phyloP scores from a whole-genome alignment of 768 basidiomycete species.

The Pulveroboletus sp. region DNA sequence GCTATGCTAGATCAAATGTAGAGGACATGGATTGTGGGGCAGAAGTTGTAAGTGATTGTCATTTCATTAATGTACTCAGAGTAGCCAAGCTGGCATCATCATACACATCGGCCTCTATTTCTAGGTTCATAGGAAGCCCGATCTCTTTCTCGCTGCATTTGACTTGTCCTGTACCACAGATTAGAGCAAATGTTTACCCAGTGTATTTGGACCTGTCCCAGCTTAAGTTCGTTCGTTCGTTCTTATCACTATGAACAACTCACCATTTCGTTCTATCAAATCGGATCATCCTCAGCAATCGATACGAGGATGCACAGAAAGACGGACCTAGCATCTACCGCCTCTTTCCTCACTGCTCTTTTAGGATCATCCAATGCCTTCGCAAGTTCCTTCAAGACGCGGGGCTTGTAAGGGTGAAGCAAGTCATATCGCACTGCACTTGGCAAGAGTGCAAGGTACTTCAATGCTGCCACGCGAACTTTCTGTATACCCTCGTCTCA shows the following conservation, averaged over 20 bases:
- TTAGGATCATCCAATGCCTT: conserved; percentile 88
- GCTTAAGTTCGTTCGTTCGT: background rate
- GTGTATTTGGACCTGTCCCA: conserved; percentile 28
- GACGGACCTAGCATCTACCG: conserved; percentile 72
- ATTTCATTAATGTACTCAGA: too few species aligned
- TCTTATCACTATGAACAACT: background rate
- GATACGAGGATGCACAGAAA: background rate
- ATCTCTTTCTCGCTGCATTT: too few species aligned
- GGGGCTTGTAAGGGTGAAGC: conserved; percentile 75
- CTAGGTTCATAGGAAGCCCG: background rate
- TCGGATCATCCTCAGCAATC: conserved; percentile 3
- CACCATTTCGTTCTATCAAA: conserved; percentile 29
- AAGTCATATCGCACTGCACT: conserved; percentile 75
- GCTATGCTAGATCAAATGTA: too few species aligned
- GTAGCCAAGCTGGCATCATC: background rate
- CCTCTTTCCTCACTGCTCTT: conserved; percentile 77
- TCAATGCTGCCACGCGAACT: conserved; percentile 73
- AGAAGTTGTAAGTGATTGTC: too few species aligned
- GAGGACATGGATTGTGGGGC: background rate
- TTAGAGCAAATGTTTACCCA: conserved; percentile 8
- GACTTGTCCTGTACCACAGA: too few species aligned
- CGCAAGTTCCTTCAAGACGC: conserved; percentile 71
- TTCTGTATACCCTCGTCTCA: conserved; percentile 42
- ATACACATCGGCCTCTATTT: background rate
- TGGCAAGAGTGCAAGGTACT: conserved; percentile 72